Evolutionary conservation across 2,329 filamentous ascomycete genomes (phyloP), one percentile per base, ranked within the genome.

Genomic region (Hortaea werneckii): DNA sequence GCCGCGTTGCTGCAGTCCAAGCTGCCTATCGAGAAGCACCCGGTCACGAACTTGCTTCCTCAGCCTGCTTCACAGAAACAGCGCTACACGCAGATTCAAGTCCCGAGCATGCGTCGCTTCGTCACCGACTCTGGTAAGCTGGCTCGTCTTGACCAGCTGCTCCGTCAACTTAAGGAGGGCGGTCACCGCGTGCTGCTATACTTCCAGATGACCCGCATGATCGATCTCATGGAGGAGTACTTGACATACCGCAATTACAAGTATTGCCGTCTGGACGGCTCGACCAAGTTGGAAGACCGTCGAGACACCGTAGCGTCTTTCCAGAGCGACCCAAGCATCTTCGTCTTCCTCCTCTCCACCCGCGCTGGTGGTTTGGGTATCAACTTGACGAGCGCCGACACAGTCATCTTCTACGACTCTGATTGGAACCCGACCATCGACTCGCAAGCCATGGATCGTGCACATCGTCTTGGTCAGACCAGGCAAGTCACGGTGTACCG

Each of bases 181-280:
- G 85, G 85, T 32, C 92, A 98, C 58, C 88, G 92, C 60, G 92
- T 98, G 20, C 74, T 98, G 44, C 74, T 98, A 13, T 98, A 98
- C 75, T 98, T 98, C 85, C 92, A 98, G 74, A 98, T 98, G 92
- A 98, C 92, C 4, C 85, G 87, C 62, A 98, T 98, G 92, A 96
- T 98, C 62, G 90, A 98, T 65, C 74, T 98, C 50, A 96, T 96
- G 86, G 92, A 98, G 66, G 92, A 98, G 68, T 98, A 96, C 58
- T 75, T 98, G 48, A 96, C 92, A 0, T 96, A 96, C 71, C 87
- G 92, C 64, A 95, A 96, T 70, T 96, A 95, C 81, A 95, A 94
- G 67, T 98, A 95, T 70, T 94, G 90, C 60, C 86, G 92, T 49
- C 77, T 98, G 39, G 92, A 98, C 60, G 92, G 92, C 62, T 95